Evolutionary conservation across 495 filamentous ascomycete genomes (phyloP).

Genomic region (Neurospora cerealis): DNA sequence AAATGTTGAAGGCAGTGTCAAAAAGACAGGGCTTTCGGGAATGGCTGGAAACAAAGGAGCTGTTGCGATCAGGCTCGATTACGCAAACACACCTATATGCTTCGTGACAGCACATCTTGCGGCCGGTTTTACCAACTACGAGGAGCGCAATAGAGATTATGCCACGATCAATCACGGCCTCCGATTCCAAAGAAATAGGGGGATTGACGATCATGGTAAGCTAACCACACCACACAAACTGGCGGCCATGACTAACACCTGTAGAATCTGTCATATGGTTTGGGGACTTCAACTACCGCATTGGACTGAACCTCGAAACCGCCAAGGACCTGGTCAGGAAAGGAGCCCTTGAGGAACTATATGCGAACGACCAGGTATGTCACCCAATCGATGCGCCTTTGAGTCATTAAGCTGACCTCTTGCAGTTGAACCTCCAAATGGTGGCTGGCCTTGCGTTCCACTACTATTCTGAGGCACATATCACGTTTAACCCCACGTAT

Average conservation of each 20-base stretch:
- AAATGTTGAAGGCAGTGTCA: constrained; percentile 90
- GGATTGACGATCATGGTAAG: constrained; percentile 77
- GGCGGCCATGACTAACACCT: background rate
- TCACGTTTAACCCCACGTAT: constrained; percentile 86
- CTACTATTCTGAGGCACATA: constrained; percentile 78
- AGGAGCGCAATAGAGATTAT: constrained; percentile 91
- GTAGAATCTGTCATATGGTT: constrained; percentile 85
- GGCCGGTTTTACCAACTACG: constrained; percentile 93
- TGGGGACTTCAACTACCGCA: constrained; percentile 97
- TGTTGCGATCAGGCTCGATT: constrained; percentile 93
- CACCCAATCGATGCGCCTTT: background rate
- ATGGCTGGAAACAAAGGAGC: constrained; percentile 98
- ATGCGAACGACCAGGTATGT: constrained; percentile 83
- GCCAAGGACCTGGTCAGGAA: constrained; percentile 63
- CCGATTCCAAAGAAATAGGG: constrained; percentile 78
- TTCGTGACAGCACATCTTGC: constrained; percentile 96
- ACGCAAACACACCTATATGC: constrained; percentile 84
- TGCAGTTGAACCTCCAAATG: constrained; percentile 89
- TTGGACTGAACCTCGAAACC: constrained; percentile 72
- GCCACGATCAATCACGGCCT: constrained; percentile 79
- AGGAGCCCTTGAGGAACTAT: constrained; percentile 65
- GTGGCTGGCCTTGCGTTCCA: constrained; percentile 79
- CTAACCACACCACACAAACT: background rate
- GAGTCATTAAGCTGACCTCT: constrained; percentile 5
- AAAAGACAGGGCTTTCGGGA: constrained; percentile 96